A percentile compares a stretch with the other conserved stretches of the same genome.
phyloP scores from a whole-genome alignment of 768 basidiomycete genomes.

The Rubroboletus satanas region DNA sequence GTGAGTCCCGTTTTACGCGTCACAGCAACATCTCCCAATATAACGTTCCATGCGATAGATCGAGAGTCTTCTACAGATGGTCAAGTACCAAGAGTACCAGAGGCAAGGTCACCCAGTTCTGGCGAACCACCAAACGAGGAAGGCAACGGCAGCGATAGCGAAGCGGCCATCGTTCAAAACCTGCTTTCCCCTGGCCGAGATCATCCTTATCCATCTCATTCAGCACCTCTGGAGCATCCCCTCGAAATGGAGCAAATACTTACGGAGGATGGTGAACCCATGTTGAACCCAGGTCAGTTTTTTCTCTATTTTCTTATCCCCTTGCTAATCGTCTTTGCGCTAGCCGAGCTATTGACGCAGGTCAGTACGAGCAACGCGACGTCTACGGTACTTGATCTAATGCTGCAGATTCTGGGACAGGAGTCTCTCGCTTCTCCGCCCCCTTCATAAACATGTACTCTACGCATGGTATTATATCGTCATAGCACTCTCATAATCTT shows the following conservation, averaged over 20 bases:
- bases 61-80: conserved; percentile 21
- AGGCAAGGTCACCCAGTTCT: conserved; percentile 1
- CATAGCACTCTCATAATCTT: conserved; percentile 19
- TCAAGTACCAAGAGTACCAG: conserved; percentile 5
- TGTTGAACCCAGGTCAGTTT: conserved; percentile 61
- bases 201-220: conserved; percentile 27
- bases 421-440: conserved; percentile 70
- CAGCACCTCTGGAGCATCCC: conserved; percentile 31
- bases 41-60: conserved; percentile 34
- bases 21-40: conserved; percentile 31
- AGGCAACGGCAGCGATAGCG: conserved; percentile 12
- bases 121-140: conserved; percentile 8
- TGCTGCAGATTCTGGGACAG: conserved; percentile 33
- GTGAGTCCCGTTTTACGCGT: conserved; percentile 20
- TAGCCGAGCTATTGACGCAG: conserved; percentile 61
- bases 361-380: conserved; percentile 31
- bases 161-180: conserved; percentile 12
- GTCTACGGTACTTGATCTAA: conserved; percentile 25
- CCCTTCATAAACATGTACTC: conserved; percentile 41
- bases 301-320: not conserved
- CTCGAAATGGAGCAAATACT: conserved; percentile 52
- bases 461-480: conserved; percentile 22
- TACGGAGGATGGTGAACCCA: conserved; percentile 62
- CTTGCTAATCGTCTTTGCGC: conserved; percentile 1
- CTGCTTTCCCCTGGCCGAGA: conserved; percentile 22